These are phyloP conservation scores for Hansenula lynferdii DNA, from an alignment of 1,139 yeast species.

Conservation along the genomic window DNA sequence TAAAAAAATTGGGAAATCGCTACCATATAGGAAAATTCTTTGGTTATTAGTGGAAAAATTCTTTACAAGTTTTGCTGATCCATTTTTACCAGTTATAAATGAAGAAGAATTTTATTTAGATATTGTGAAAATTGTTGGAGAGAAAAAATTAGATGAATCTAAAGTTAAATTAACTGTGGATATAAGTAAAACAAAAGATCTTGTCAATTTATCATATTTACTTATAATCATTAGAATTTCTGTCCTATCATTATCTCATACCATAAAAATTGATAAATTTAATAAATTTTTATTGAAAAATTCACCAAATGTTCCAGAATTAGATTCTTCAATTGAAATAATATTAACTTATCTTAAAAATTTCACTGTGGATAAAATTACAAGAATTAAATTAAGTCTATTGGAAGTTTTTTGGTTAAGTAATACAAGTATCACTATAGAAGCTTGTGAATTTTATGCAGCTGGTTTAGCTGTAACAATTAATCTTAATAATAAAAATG, in stretches of 20 bases:
- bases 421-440: slow-evolving; percentile 9
- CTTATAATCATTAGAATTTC: slow-evolving; percentile 13
- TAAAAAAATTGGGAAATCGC: slow-evolving; percentile 9
- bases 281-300: slow-evolving; percentile 7
- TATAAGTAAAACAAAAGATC: slow-evolving; percentile 8
- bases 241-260: slow-evolving; percentile 13
- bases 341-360: slow-evolving; percentile 7
- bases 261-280: slow-evolving; percentile 10
- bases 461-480: slow-evolving; percentile 12
- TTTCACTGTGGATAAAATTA: slow-evolving; percentile 5
- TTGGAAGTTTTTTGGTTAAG: slow-evolving; percentile 8
- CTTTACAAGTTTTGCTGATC: slow-evolving; percentile 9
- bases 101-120: slow-evolving; percentile 7
- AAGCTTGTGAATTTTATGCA: slow-evolving; percentile 4
- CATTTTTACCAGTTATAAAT: slow-evolving; percentile 13
- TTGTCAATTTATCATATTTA: slow-evolving; percentile 10
- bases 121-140: slow-evolving; percentile 12
- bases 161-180: slow-evolving; percentile 10
- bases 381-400: slow-evolving; percentile 9
- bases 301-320: slow-evolving; percentile 11
- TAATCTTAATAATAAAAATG: slow-evolving; percentile 11
- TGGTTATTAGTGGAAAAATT: slow-evolving; percentile 20
- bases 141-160: slow-evolving; percentile 8
- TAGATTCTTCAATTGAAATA: slow-evolving; percentile 13
- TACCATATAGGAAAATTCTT: slow-evolving; percentile 16